A percentile compares a stretch with the other conserved stretches of the same genome.
These are phyloP conservation scores for Eucalyptus sp. DNA, from an alignment of 345 rosid species.

Conservation along the genomic window DNA sequence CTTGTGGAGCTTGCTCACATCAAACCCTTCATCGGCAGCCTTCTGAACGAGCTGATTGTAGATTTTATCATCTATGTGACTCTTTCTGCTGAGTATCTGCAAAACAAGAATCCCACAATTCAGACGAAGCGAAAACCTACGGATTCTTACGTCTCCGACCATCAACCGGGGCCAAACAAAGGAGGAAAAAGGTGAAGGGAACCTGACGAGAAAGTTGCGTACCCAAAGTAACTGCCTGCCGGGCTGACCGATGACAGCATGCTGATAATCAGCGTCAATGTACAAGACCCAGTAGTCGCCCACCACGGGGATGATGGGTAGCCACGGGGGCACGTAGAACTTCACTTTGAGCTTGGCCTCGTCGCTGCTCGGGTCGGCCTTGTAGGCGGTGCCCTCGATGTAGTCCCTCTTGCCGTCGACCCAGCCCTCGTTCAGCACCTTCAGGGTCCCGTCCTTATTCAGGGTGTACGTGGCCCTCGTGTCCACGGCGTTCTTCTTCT, in stretches of 20 bases:
- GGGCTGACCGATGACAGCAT: conserved; percentile 72
- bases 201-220: not conserved
- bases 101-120: not conserved
- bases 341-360: conserved; percentile 90
- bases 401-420: conserved; percentile 44
- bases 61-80: not conserved
- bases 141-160: not conserved
- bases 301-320: conserved; percentile 66
- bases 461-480: conserved; percentile 77
- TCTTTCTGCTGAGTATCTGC: not conserved
- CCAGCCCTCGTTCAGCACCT: conserved; percentile 83
- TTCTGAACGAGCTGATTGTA: not conserved
- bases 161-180: not conserved
- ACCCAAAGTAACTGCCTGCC: conserved; percentile 72
- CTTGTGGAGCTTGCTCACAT: not conserved
- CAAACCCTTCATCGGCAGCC: not conserved
- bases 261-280: conserved; percentile 47
- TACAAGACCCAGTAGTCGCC: conserved; percentile 84
- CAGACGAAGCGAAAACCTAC: not conserved
- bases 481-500: conserved; percentile 59
- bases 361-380: conserved; percentile 65
- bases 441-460: conserved; percentile 57
- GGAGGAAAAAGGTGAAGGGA: not conserved
- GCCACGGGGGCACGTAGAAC: conserved; percentile 71
- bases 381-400: conserved; percentile 61